Evolutionary conservation across 164 flowering plant genomes (phyloP).

Genomic region (Dillenia turbinata): DNA sequence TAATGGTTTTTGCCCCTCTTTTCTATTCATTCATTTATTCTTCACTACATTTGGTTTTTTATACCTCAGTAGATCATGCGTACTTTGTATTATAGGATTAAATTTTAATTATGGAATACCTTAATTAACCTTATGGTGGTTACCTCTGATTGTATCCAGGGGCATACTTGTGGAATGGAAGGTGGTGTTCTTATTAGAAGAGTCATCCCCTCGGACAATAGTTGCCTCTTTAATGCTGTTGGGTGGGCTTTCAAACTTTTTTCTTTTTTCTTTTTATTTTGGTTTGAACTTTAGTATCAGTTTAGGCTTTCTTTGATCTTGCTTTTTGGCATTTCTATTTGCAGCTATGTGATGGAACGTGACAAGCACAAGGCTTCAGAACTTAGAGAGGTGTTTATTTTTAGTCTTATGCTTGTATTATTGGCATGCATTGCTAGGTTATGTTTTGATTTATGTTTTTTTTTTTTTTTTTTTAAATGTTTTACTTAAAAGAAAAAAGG

Average conservation of each 20-base stretch:
- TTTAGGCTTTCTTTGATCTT: not conserved
- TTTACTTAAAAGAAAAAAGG: too few relatives aligned
- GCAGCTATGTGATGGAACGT: conserved; percentile 95
- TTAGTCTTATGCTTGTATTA: not conserved
- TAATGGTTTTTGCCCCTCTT: too few relatives aligned
- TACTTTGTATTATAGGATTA: too few relatives aligned
- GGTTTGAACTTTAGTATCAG: not conserved
- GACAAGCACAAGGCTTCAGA: conserved; percentile 77
- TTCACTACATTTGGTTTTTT: too few relatives aligned
- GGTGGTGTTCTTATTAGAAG: conserved; percentile 73
- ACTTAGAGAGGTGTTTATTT: conserved; percentile 69
- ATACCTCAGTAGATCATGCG: too few relatives aligned
- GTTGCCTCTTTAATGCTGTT: conserved; percentile 96
- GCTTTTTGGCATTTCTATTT: conserved; percentile 7
- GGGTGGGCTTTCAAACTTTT: conserved; percentile 41
- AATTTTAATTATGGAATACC: too few relatives aligned
- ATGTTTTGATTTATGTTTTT: not conserved
- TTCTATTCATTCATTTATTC: too few relatives aligned
- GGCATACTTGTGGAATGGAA: conserved; percentile 46
- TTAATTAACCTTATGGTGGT: not conserved
- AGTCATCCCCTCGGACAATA: conserved; percentile 95
- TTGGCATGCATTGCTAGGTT: not conserved
- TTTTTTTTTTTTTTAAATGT: too few relatives aligned
- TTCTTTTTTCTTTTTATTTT: not conserved
- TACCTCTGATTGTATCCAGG: conserved; percentile 19